phyloP scores from a whole-genome alignment of 176 grass and related monocot genomes.

The Musa troglodytarum region DNA sequence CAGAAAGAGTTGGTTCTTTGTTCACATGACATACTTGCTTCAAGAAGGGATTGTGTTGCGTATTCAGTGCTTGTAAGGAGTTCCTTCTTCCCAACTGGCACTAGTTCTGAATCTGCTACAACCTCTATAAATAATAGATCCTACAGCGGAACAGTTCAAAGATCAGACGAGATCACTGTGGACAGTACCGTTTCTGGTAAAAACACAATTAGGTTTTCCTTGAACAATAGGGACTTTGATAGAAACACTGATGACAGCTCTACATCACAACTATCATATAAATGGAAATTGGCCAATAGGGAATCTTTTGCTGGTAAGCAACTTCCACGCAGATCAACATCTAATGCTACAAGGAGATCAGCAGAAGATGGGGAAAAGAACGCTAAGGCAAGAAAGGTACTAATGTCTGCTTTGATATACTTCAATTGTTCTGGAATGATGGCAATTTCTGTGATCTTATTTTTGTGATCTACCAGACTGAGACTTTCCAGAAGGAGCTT shows the following conservation, averaged over 20 bases:
- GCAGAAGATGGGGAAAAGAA: slow-evolving; percentile 58
- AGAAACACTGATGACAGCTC: slow-evolving; percentile 71
- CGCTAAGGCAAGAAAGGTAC: slow-evolving; percentile 54
- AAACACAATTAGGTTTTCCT: slow-evolving; percentile 51
- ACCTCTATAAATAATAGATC: slow-evolving; percentile 96
- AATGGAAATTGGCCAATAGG: slow-evolving; percentile 67
- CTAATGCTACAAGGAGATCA: slow-evolving; percentile 31
- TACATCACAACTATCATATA: slow-evolving; percentile 65
- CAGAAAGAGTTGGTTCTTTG: slow-evolving; percentile 78
- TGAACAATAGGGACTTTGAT: slow-evolving; percentile 53
- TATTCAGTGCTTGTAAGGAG: slow-evolving; percentile 41
- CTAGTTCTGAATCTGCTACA: slow-evolving; percentile 96
- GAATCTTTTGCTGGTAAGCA: slow-evolving; percentile 68
- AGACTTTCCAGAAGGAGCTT: slow-evolving; percentile 72
- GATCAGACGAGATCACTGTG: slow-evolving; percentile 89
- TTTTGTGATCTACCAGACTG: slow-evolving; percentile 41
- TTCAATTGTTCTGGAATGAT: slow-evolving; percentile 19
- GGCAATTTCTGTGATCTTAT: slow-evolving; percentile 9
- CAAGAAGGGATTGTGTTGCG: slow-evolving; percentile 57
- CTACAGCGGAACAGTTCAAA: slow-evolving; percentile 68
- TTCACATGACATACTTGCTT: slow-evolving; percentile 83
- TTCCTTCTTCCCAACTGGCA: slow-evolving; percentile 42
- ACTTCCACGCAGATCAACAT: slow-evolving; percentile 41
- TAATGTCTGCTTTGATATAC: slow-evolving; percentile 18
- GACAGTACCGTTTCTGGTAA: slow-evolving; percentile 89